A percentile compares a stretch with the other conserved stretches of the same genome.
Evolutionary conservation across 2,329 filamentous ascomycete species (phyloP).

Genomic region (Pyrenophora graminea): DNA sequence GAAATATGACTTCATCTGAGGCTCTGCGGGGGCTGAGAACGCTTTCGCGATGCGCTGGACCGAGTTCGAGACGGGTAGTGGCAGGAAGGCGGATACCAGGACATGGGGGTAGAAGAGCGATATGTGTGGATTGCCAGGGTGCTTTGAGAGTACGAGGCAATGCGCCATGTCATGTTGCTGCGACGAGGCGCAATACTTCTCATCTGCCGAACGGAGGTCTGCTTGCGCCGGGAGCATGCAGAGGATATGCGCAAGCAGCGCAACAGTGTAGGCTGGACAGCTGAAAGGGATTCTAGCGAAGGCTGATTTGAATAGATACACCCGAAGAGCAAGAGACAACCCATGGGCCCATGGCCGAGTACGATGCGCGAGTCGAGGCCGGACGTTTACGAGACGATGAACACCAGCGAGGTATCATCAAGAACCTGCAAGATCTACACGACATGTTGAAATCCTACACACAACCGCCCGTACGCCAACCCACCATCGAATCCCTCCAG

Average conservation of each 20-base stretch:
- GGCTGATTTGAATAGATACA: slow-evolving; percentile 20
- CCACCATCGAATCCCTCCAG: slow-evolving; percentile 71
- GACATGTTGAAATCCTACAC: slow-evolving; percentile 76
- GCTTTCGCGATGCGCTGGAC: slow-evolving; percentile 32
- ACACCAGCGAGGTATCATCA: slow-evolving; percentile 88
- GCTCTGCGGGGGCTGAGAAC: slow-evolving; percentile 33
- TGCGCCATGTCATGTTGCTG: slow-evolving; percentile 8
- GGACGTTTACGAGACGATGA: slow-evolving; percentile 82
- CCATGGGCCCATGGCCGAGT: slow-evolving; percentile 80
- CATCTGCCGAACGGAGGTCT: slow-evolving; percentile 8
- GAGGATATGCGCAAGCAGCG: slow-evolving; percentile 38
- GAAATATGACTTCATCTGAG: slow-evolving; percentile 43
- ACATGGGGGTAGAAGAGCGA: slow-evolving; percentile 16
- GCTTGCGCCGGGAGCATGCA: slow-evolving; percentile 15
- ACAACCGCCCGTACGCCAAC: slow-evolving; percentile 74
- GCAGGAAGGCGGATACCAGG: slow-evolving; percentile 4
- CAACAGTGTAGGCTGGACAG: slow-evolving; percentile 24
- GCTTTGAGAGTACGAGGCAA: slow-evolving; percentile 14
- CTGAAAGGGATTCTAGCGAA: not conserved
- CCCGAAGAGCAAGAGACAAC: slow-evolving; percentile 13
- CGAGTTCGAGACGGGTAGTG: slow-evolving; percentile 18
- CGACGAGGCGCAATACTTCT: slow-evolving; percentile 4
- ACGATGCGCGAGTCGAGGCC: slow-evolving; percentile 76
- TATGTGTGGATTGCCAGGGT: slow-evolving; percentile 37
- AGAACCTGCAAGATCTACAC: slow-evolving; percentile 86